Conservation (phyloP, 2,329 filamentous ascomycete species). For the Fusarium sp. region DNA sequence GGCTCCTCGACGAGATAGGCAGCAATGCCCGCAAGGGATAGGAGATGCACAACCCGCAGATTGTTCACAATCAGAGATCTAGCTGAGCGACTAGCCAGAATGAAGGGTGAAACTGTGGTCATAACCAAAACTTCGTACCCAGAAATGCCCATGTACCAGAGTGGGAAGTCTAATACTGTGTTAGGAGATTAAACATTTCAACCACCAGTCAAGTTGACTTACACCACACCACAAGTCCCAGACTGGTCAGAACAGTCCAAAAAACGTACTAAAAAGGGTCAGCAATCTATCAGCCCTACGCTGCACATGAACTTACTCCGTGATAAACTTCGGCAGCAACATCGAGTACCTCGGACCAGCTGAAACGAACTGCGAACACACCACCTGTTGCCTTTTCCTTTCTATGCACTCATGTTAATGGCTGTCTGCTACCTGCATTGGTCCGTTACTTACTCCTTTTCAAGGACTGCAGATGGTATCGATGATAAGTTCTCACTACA, state of each 20-base stretch:
- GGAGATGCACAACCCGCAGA: conserved; percentile 77
- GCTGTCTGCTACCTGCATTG: background rate
- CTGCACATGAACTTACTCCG: conserved; percentile 70
- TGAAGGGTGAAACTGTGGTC: conserved; percentile 82
- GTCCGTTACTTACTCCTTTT: conserved; percentile 77
- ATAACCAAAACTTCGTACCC: conserved; percentile 94
- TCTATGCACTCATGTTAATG: conserved; percentile 60
- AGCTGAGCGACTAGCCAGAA: conserved; percentile 79
- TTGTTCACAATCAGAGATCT: conserved; percentile 77
- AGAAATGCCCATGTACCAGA: conserved; percentile 99
- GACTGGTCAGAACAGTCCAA: conserved; percentile 92
- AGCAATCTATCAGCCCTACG: conserved; percentile 25
- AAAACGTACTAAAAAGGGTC: conserved; percentile 79
- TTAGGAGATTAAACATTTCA: conserved; percentile 34
- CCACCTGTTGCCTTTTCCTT: conserved; percentile 80
- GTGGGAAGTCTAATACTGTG: conserved; percentile 78
- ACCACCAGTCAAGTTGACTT: conserved; percentile 58
- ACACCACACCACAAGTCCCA: conserved; percentile 95
- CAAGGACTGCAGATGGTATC: conserved; percentile 65
- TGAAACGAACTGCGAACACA: conserved; percentile 78
- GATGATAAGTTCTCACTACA: conserved; percentile 63
- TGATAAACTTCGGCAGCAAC: conserved; percentile 91
- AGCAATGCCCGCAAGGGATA: conserved; percentile 82
- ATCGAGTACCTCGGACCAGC: conserved; percentile 80
- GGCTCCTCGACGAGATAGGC: conserved; percentile 83